phyloP scores from a whole-genome alignment of 148 eudicot genomes.

The Nepenthes gracilis region DNA sequence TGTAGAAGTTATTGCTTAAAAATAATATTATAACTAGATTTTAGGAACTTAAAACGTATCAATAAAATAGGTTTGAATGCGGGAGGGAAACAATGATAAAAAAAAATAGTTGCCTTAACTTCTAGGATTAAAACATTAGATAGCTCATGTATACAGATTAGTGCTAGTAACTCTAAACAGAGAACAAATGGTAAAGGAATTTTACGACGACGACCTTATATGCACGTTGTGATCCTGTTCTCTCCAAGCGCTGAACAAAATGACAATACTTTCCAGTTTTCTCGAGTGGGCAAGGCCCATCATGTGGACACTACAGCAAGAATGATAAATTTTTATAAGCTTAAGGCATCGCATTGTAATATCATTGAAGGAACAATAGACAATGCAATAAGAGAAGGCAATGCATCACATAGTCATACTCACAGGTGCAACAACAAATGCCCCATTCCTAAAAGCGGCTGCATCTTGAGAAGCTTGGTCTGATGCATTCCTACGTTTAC shows the following conservation, averaged over 20 bases:
- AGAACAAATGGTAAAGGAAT: not conserved
- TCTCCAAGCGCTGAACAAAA: conserved; percentile 86
- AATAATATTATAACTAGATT: too few relatives aligned
- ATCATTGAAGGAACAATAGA: not conserved
- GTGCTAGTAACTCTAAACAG: not conserved
- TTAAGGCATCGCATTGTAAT: not conserved
- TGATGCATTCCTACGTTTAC: conserved; percentile 41
- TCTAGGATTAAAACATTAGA: not conserved
- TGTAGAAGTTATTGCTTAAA: too few relatives aligned
- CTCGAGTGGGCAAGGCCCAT: conserved; percentile 79
- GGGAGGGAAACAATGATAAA: too few relatives aligned
- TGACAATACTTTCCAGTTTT: conserved; percentile 83
- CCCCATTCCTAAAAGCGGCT: conserved; percentile 42
- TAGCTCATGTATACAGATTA: not conserved
- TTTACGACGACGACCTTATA: conserved; percentile 54
- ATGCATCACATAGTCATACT: conserved; percentile 21
- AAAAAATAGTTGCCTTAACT: too few relatives aligned
- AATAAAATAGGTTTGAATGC: too few relatives aligned
- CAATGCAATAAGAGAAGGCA: not conserved
- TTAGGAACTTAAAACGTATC: too few relatives aligned
- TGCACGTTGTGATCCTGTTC: conserved; percentile 74
- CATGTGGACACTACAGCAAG: conserved; percentile 74
- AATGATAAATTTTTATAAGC: not conserved
- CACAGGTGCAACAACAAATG: conserved; percentile 88
- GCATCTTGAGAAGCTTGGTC: conserved; percentile 24